A percentile compares a stretch with the other conserved stretches of the same genome.
phyloP scores from a whole-genome alignment of 441 rosid species.

The Croton laevigatus region DNA sequence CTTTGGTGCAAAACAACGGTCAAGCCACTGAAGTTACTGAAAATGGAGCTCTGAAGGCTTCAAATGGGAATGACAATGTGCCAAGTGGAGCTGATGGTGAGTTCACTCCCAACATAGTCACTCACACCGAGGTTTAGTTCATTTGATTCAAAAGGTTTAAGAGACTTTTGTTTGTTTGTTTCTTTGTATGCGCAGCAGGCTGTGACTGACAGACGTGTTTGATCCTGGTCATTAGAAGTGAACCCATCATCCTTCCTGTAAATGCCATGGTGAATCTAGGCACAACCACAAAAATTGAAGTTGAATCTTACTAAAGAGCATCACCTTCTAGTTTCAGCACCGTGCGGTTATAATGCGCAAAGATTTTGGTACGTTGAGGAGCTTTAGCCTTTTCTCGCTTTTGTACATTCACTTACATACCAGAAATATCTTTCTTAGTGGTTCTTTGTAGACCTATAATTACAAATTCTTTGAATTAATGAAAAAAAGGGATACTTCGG shows the following conservation, averaged over 20 bases:
- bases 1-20: constrained; percentile 29
- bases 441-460: constrained; percentile 19
- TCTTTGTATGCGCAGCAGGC: constrained; percentile 27
- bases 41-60: constrained; percentile 22
- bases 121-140: not conserved
- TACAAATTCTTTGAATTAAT: constrained; percentile 27
- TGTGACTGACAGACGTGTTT: constrained; percentile 18
- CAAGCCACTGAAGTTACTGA: constrained; percentile 29
- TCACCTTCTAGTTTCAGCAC: constrained; percentile 22
- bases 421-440: constrained; percentile 20
- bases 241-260: constrained; percentile 10
- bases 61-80: constrained; percentile 25
- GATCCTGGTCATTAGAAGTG: constrained; percentile 14
- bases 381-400: constrained; percentile 25
- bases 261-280: not conserved
- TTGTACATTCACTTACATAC: constrained; percentile 30
- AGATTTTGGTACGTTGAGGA: constrained; percentile 31
- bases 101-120: constrained; percentile 12
- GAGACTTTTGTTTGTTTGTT: constrained; percentile 2
- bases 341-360: constrained; percentile 18
- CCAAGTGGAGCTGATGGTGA: constrained; percentile 22
- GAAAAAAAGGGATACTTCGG: constrained; percentile 16
- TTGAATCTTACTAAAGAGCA: constrained; percentile 8
- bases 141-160: constrained; percentile 3
- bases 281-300: not conserved